Percentiles rank a stretch among this genome's conserved stretches.
phyloP scores from a whole-genome alignment of 2,329 filamentous ascomycete species.

The Sclerotinia trifoliorum region DNA sequence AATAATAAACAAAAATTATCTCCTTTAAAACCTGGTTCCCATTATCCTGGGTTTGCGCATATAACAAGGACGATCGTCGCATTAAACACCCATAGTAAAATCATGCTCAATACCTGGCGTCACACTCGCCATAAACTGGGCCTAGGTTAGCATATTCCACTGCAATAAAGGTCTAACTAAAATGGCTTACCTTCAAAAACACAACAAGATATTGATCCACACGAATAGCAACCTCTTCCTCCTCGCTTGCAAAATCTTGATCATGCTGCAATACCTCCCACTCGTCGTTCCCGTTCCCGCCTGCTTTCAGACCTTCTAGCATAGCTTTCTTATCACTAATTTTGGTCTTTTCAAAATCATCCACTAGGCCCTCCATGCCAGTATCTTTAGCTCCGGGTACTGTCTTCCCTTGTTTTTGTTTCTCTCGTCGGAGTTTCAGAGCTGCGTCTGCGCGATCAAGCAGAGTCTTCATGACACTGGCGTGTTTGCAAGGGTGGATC shows the following conservation, averaged over 20 bases:
- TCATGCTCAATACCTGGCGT: slow-evolving; percentile 97
- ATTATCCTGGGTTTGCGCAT: neutral
- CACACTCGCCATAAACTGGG: slow-evolving; percentile 80
- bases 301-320: slow-evolving; percentile 47
- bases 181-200: slow-evolving; percentile 66
- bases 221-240: slow-evolving; percentile 76
- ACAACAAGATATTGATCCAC: slow-evolving; percentile 89
- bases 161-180: neutral
- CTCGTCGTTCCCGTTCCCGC: slow-evolving; percentile 54
- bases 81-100: slow-evolving; percentile 88
- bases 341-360: slow-evolving; percentile 66
- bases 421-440: slow-evolving; percentile 82
- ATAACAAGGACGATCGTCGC: neutral
- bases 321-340: slow-evolving; percentile 48
- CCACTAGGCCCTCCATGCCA: slow-evolving; percentile 83
- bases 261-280: slow-evolving; percentile 64
- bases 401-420: slow-evolving; percentile 63
- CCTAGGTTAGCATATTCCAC: neutral
- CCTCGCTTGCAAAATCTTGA: slow-evolving; percentile 55
- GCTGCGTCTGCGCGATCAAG: slow-evolving; percentile 94
- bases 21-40: neutral
- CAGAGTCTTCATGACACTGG: slow-evolving; percentile 95
- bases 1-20: neutral
- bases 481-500: slow-evolving; percentile 96
- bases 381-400: slow-evolving; percentile 45